Evolutionary conservation across 2,329 filamentous ascomycete species (phyloP), one percentile per base, ranked within the genome.

Genomic region (Mollisia scopiformis): DNA sequence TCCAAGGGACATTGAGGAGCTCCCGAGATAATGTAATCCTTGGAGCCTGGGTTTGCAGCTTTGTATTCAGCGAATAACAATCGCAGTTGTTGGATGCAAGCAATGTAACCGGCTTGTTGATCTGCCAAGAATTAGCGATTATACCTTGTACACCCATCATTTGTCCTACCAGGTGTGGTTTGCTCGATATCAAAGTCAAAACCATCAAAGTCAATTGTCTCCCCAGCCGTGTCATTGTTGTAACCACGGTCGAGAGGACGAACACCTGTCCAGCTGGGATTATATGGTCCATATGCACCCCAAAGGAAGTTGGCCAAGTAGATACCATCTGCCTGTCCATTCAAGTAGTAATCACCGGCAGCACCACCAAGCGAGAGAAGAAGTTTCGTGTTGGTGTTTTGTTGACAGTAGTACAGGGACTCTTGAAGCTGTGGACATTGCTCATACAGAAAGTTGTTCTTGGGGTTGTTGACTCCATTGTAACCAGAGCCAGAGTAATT

Each of bases 361-460:
- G 68, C 68, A n/a, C 70, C 76, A 55, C 78, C 78, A 8, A 80
- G 65, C 5, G 77, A 79, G 1, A 80, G 68, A 1, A 79, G 50
- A 39, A 80, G 69, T 65, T 76, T 80, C 70, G 78, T 79, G 35
- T 71, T 71, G 10, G 58, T 55, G 5, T 59, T 68, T 51, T 72
- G 66, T 39, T 79, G 77, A 61, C 78, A 80, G 14, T 72, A 69
- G 30, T 74, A 73, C n/a, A 79, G 72, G 55, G 75, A 75, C 21
- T 72, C 63, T 53, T 74, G 73, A 10, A 80, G 62, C 0, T 59
- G 55, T 1, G 76, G 73, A 58, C 78, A 79, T 52, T 72, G 67
- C 4, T 58, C 67, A 43, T 71, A 67, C 13, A 79, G 69, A 16
- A 65, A 55, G 61, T 79, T 70, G n/a, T 72, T 70, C 1, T 66